Evolutionary conservation across 1,139 yeast genomes (phyloP).

Genomic region (Protomyces lactucae-debilis): DNA sequence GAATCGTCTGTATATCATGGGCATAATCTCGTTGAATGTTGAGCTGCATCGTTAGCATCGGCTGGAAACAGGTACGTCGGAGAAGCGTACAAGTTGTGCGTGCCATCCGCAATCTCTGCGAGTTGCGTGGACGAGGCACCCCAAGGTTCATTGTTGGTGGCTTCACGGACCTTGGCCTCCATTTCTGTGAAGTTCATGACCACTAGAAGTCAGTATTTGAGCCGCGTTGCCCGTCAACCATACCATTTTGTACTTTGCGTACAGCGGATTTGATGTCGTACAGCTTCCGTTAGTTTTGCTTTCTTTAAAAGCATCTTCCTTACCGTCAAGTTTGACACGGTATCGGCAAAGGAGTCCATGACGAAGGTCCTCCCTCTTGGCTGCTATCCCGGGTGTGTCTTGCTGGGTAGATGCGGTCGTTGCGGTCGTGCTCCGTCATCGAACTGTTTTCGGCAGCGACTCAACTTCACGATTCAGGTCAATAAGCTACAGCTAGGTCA

Average conservation of each 20-base stretch:
- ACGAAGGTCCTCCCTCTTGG: background rate
- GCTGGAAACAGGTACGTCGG: conserved; percentile 19
- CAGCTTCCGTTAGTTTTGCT: conserved; percentile 35
- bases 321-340: conserved; percentile 17
- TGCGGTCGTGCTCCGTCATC: background rate
- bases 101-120: conserved; percentile 92
- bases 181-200: conserved; percentile 91
- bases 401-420: background rate
- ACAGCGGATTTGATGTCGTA: conserved; percentile 97
- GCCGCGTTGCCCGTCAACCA: conserved; percentile 28
- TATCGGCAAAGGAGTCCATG: conserved; percentile 17
- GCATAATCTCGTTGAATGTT: conserved; percentile 48
- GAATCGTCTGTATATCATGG: conserved; percentile 53
- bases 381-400: background rate
- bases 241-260: conserved; percentile 90
- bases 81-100: conserved; percentile 61
- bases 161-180: conserved; percentile 70
- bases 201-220: conserved; percentile 40
- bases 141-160: conserved; percentile 97
- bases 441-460: background rate
- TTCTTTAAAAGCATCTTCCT: background rate
- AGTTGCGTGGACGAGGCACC: conserved; percentile 91
- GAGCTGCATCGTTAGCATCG: conserved; percentile 34
- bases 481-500: too few relatives aligned
- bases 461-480: too few relatives aligned